These are phyloP conservation scores for Caloboletus inedulis DNA, from an alignment of 1,284 basidiomycete genomes.

Conservation along the genomic window DNA sequence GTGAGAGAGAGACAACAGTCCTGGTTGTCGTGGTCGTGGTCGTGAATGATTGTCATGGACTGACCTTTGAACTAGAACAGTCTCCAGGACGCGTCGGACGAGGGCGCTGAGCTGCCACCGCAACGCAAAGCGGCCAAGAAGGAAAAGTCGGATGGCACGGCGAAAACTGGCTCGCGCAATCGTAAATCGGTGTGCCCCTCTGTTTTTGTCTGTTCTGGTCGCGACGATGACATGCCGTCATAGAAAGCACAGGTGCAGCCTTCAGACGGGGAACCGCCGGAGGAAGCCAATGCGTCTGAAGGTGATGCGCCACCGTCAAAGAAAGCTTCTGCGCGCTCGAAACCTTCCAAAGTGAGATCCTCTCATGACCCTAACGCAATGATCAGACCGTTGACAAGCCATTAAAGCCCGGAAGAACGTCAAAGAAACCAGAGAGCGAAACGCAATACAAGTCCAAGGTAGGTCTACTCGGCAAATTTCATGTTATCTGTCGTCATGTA, in stretches of 20 bases:
- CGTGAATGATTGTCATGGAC: neutral
- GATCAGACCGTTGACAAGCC: conserved; percentile 3
- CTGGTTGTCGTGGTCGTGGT: neutral
- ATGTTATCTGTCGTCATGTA: neutral
- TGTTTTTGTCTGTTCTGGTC: neutral
- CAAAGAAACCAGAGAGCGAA: conserved; percentile 22
- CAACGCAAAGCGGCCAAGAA: conserved; percentile 2
- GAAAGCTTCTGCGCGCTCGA: conserved; percentile 8
- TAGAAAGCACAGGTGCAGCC: conserved; percentile 2
- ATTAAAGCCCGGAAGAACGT: conserved; percentile 7
- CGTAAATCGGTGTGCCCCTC: conserved; percentile 9
- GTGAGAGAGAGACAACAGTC: conserved; percentile 27
- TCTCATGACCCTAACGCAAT: neutral
- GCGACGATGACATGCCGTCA: neutral
- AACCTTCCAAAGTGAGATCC: conserved; percentile 13
- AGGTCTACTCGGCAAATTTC: neutral
- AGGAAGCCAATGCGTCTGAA: conserved; percentile 4
- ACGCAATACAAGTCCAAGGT: conserved; percentile 27
- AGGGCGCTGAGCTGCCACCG: neutral
- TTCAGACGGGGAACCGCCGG: neutral
- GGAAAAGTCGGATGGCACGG: neutral
- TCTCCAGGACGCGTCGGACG: conserved; percentile 4
- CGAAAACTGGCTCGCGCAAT: conserved; percentile 8
- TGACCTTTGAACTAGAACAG: conserved; percentile 8
- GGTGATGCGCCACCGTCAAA: conserved; percentile 7